Conservation (phyloP, 2,329 filamentous ascomycete genomes). For the Fusarium pseudoanthophilum region DNA sequence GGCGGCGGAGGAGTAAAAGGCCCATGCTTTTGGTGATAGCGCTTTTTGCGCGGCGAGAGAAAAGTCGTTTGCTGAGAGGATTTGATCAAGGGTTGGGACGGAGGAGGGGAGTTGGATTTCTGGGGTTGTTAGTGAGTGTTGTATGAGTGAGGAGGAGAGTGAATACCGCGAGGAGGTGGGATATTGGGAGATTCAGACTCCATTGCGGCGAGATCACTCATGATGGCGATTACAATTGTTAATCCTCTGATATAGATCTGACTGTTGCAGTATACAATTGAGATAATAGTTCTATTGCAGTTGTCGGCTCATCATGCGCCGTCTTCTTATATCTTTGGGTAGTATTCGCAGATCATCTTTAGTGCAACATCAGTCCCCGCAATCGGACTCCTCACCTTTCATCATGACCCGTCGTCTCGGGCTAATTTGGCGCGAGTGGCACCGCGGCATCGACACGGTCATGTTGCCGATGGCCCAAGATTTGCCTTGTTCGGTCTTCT, state of each 20-base stretch:
- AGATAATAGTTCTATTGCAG: background rate
- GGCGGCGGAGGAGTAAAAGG: constrained; percentile 74
- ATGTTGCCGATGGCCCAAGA: background rate
- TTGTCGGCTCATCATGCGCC: background rate
- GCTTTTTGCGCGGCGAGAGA: constrained; percentile 64
- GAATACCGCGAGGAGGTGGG: constrained; percentile 38
- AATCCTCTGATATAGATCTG: background rate
- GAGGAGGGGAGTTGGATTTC: constrained; percentile 25
- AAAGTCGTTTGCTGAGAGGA: constrained; percentile 63
- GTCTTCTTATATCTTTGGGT: constrained; percentile 2
- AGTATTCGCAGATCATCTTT: background rate
- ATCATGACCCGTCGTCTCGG: constrained; percentile 18
- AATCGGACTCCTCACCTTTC: constrained; percentile 32
- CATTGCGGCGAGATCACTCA: constrained; percentile 45
- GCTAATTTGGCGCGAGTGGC: constrained; percentile 26
- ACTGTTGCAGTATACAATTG: background rate
- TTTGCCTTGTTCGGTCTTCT: constrained; percentile 8
- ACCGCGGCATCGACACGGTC: background rate
- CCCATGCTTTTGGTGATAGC: constrained; percentile 73
- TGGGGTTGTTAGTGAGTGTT: constrained; percentile 3
- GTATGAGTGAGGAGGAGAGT: background rate
- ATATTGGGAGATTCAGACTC: constrained; percentile 44
- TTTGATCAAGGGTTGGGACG: constrained; percentile 35
- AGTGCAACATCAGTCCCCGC: constrained; percentile 10
- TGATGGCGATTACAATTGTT: background rate